Base-by-base conservation (phyloP, 228 moss, liverwort and hornwort species). In the Sphagnum fallax region DNA sequence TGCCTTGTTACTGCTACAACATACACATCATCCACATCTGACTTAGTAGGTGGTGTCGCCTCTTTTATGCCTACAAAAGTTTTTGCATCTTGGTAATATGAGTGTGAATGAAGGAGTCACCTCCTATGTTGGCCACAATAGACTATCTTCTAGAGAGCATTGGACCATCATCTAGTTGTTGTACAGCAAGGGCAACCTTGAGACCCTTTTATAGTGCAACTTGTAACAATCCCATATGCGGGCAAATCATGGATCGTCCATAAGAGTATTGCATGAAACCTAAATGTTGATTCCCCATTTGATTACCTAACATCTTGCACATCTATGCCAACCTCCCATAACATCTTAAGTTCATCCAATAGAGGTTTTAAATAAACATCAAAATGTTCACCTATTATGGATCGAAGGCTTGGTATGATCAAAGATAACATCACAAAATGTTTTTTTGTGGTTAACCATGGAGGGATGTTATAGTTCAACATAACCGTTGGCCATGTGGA, bases 391-490 rank as follows among this genome's bases (percentile, higher is more conserved):
- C 49, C 6, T 51, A 10, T 62, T 4, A 66, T 51, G 5, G 49
- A 66, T 0, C 1, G 10, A 0, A 0, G 7, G 4, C 32, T 5
- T 6, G 64, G 47, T 6, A 64, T 64, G 14, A 64, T 6, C 0
- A 64, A 49, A 1, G 6, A 32, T 5, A 64, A 5, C 32, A 64
- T 64, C 48, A 64, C 0, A n/a, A 51, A 66, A 51, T 50, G n/a
- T 16, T 66, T 66, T n/a, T 66, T 51, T 5, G 12, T 50, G 12
- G 50, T 11, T 14, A 66, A 0, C 66, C 15, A 66, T 0, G 50
- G 66, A n/a, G 51, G 66, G 5, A 66, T 8, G 15, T 66, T 66
- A 47, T 52, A 67, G 15, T 67, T 67, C 4, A 53, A 8, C 52
- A 67, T 6, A 15, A 67, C 16, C 7, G 50, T 48, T 4, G 14